Conservation (phyloP, 371 early-diverging fungal species). For the Syncephalastrum sp. region DNA sequence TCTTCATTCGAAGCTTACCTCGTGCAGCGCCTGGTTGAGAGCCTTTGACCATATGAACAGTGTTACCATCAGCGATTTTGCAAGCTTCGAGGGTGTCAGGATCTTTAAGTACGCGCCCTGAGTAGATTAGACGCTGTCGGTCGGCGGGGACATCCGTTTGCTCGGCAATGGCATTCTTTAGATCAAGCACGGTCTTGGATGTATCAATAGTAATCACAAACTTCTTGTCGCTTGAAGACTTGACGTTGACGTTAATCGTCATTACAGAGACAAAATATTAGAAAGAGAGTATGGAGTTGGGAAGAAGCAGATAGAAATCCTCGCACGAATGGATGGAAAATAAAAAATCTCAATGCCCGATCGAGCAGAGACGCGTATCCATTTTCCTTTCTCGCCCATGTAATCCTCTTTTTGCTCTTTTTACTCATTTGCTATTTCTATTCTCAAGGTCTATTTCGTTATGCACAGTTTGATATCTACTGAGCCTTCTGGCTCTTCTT, state of each 20-base stretch:
- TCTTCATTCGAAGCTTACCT: slow-evolving; percentile 15
- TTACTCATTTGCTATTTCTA: too few relatives aligned
- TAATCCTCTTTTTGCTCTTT: too few relatives aligned
- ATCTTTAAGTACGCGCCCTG: slow-evolving; percentile 95
- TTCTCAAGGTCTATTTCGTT: too few relatives aligned
- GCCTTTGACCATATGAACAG: slow-evolving; percentile 85
- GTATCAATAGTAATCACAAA: slow-evolving; percentile 68
- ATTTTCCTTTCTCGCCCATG: too few relatives aligned
- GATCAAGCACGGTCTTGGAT: slow-evolving; percentile 65
- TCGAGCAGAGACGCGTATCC: too few relatives aligned
- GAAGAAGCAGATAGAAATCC: slow-evolving; percentile 1
- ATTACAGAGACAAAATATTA: slow-evolving; percentile 28
- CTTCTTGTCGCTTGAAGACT: slow-evolving; percentile 83
- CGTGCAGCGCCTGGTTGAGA: slow-evolving; percentile 41
- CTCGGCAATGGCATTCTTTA: slow-evolving; percentile 78
- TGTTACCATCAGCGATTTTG: slow-evolving; percentile 79
- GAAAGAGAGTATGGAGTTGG: neutral
- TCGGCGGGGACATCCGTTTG: slow-evolving; percentile 74
- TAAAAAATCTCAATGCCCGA: too few relatives aligned
- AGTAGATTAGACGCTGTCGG: slow-evolving; percentile 88
- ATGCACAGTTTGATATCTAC: too few relatives aligned
- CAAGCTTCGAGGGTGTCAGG: slow-evolving; percentile 72
- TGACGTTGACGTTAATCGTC: slow-evolving; percentile 71
- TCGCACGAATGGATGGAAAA: too few relatives aligned
- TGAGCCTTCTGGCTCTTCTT: neutral